These are phyloP conservation scores for Calocybe indica DNA, from an alignment of 768 basidiomycete genomes.

Conservation along the genomic window DNA sequence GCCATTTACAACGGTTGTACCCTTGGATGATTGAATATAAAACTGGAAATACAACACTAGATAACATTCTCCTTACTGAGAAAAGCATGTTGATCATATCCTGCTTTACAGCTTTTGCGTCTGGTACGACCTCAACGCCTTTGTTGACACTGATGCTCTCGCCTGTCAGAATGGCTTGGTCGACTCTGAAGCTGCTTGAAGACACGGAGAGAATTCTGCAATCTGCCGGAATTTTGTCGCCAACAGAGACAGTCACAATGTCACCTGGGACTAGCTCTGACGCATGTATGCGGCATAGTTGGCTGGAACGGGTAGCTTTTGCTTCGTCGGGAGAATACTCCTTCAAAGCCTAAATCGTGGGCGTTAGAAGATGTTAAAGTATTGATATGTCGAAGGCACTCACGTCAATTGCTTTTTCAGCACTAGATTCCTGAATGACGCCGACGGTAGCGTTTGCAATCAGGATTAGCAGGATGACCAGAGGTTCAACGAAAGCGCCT, in stretches of 20 bases:
- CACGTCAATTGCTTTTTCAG: conserved; percentile 96
- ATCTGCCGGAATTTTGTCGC: conserved; percentile 95
- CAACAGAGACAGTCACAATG: conserved; percentile 84
- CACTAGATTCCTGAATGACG: conserved; percentile 94
- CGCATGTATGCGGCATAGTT: conserved; percentile 70
- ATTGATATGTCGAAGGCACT: conserved; percentile 25
- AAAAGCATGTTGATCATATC: conserved; percentile 98
- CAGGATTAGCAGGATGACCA: conserved; percentile 93
- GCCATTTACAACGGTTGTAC: conserved; percentile 95
- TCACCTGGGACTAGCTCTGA: conserved; percentile 93
- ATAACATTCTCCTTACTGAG: conserved; percentile 46
- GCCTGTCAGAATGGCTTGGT: conserved; percentile 96
- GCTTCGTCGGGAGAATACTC: conserved; percentile 98
- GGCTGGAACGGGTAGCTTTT: conserved; percentile 75
- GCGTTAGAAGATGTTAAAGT: conserved; percentile 3
- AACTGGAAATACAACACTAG: neutral
- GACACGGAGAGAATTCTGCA: conserved; percentile 84
- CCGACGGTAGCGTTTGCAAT: conserved; percentile 97
- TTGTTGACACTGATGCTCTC: conserved; percentile 91
- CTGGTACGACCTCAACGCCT: conserved; percentile 57
- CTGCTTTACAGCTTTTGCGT: conserved; percentile 86
- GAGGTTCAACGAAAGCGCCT: conserved; percentile 92
- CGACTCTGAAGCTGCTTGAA: conserved; percentile 90
- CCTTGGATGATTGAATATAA: conserved; percentile 37
- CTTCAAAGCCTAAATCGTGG: conserved; percentile 68